Percentiles rank a stretch among this genome's conserved stretches.
These are phyloP conservation scores for Caulochytrium protostelioides DNA, from an alignment of 371 early-diverging fungal genomes.

Conservation along the genomic window DNA sequence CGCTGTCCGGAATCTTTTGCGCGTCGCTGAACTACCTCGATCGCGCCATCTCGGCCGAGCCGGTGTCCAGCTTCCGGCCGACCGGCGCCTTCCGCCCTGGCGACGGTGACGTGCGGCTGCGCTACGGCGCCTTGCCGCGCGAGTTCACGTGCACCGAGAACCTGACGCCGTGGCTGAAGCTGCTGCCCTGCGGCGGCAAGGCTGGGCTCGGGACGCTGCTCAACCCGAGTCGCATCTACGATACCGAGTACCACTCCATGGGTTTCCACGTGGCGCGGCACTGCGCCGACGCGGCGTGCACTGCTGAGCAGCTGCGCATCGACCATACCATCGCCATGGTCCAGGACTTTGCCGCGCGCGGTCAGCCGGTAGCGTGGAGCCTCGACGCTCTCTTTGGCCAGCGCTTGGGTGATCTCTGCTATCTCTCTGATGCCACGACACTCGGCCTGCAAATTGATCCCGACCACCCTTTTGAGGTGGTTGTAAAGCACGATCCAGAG, in stretches of 20 bases:
- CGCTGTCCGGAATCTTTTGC: constrained; percentile 78
- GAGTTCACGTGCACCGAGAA: constrained; percentile 94
- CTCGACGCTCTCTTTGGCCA: no score
- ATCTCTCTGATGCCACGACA: no score
- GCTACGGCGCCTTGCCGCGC: constrained; percentile 61
- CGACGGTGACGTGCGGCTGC: constrained; percentile 12
- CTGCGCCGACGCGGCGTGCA: constrained; percentile 15
- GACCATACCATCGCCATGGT: background rate
- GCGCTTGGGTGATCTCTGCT: no score
- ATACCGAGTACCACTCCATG: constrained; percentile 77
- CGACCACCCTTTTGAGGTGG: no score
- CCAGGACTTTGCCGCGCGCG: no score
- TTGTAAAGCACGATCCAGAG: no score
- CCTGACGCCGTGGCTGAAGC: constrained; percentile 85
- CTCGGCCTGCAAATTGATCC: no score
- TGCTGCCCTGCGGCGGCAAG: constrained; percentile 58
- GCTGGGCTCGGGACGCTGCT: constrained; percentile 64
- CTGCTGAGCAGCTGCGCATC: background rate
- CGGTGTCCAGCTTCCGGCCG: constrained; percentile 37
- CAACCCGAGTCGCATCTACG: constrained; percentile 70
- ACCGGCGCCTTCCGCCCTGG: constrained; percentile 1
- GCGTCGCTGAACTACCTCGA: constrained; percentile 86
- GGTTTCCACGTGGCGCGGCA: constrained; percentile 20
- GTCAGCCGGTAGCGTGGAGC: no score
- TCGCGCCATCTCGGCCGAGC: constrained; percentile 47